phyloP scores from a whole-genome alignment of 306 rosid species.

The Luffa acutangula region DNA sequence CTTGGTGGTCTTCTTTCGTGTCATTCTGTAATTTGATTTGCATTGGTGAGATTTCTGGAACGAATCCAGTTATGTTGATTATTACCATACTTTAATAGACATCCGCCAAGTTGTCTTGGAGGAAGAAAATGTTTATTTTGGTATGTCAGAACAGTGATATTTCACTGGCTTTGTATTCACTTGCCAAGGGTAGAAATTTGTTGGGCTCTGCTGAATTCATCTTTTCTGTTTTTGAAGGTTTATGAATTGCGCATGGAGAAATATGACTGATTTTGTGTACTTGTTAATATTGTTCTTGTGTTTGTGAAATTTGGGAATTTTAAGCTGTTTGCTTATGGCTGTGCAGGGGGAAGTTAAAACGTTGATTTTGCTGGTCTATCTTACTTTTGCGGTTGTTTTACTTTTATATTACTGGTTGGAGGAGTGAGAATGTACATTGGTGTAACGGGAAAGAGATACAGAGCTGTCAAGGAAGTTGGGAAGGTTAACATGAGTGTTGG shows the following conservation, averaged over 20 bases:
- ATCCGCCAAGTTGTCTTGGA: background rate
- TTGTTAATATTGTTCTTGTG: background rate
- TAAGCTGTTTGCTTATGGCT: constrained; percentile 3
- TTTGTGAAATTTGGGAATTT: background rate
- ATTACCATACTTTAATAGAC: background rate
- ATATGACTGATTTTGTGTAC: background rate
- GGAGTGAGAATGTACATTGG: constrained; percentile 77
- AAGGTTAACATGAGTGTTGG: constrained; percentile 86
- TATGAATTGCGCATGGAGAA: background rate
- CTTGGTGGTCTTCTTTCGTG: constrained; percentile 86
- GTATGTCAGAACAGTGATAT: background rate
- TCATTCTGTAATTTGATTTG: constrained; percentile 66
- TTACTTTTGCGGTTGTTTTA: constrained; percentile 12
- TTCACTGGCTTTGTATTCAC: background rate
- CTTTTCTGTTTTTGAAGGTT: background rate
- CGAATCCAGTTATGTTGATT: background rate
- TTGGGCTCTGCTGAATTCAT: background rate
- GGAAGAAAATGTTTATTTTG: background rate
- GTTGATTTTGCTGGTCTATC: constrained; percentile 18
- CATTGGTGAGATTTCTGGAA: constrained; percentile 39
- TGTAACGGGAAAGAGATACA: constrained; percentile 38
- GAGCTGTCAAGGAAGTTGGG: constrained; percentile 58
- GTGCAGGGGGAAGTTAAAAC: constrained; percentile 20
- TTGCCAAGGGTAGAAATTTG: background rate
- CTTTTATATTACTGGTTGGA: constrained; percentile 25